Percentiles rank a stretch among this genome's conserved stretches.
Evolutionary conservation across 768 basidiomycete genomes (phyloP).

Genomic region (Termitomyces sp.): DNA sequence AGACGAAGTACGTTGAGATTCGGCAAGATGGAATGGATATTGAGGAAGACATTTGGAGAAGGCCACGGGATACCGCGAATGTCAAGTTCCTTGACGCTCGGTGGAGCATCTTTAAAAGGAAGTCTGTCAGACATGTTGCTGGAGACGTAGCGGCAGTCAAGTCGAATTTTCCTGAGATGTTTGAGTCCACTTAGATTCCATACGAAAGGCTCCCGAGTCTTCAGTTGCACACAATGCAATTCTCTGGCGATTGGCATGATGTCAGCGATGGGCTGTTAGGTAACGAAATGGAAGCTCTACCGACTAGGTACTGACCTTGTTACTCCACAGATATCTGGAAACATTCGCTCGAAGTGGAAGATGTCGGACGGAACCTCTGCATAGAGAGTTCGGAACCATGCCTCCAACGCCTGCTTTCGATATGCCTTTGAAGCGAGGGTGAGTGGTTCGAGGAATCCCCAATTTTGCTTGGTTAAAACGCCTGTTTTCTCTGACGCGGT

Average conservation of each 20-base stretch:
- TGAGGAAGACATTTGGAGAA: slow-evolving; percentile 22
- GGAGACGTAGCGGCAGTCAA: slow-evolving; percentile 20
- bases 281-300: background rate
- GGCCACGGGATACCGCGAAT: slow-evolving; percentile 25
- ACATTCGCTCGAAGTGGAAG: slow-evolving; percentile 12
- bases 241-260: slow-evolving; percentile 14
- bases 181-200: slow-evolving; percentile 22
- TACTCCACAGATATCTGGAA: slow-evolving; percentile 17
- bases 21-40: slow-evolving; percentile 16
- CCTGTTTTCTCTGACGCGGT: slow-evolving; percentile 11
- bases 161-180: slow-evolving; percentile 17
- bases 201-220: slow-evolving; percentile 5
- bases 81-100: slow-evolving; percentile 21
- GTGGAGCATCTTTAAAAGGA: slow-evolving; percentile 21
- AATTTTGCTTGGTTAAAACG: slow-evolving; percentile 19
- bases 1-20: slow-evolving; percentile 20
- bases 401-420: slow-evolving; percentile 20
- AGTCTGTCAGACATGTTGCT: slow-evolving; percentile 12
- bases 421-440: slow-evolving; percentile 24
- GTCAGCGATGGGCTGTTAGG: background rate
- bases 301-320: slow-evolving; percentile 11
- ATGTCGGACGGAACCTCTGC: slow-evolving; percentile 19
- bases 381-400: slow-evolving; percentile 28
- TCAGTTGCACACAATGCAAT: slow-evolving; percentile 24
- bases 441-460: slow-evolving; percentile 21